Percentiles rank a stretch among this genome's conserved stretches.
phyloP scores from a whole-genome alignment of 805 yeast species.

The Nakazawaea holstii region DNA sequence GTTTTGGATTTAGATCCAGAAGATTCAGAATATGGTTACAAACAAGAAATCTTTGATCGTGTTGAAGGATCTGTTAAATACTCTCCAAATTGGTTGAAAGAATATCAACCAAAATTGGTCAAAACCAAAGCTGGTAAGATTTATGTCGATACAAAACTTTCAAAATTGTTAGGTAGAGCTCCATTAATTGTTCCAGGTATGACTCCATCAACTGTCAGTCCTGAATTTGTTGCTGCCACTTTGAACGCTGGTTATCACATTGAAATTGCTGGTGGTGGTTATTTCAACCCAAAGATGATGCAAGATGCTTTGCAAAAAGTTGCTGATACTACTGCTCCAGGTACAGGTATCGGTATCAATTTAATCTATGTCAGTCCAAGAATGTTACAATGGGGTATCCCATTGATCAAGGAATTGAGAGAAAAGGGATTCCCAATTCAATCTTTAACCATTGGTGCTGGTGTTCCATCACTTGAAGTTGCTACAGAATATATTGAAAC shows the following conservation, averaged over 20 bases:
- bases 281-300: constrained; percentile 70
- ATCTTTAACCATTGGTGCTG: constrained; percentile 97
- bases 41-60: constrained; percentile 87
- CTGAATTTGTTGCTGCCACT: constrained; percentile 91
- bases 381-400: constrained; percentile 98
- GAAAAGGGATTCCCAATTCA: constrained; percentile 93
- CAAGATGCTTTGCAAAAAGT: constrained; percentile 71
- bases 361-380: constrained; percentile 95
- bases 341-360: constrained; percentile 87
- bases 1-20: constrained; percentile 61
- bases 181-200: constrained; percentile 98
- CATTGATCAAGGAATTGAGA: constrained; percentile 84
- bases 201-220: constrained; percentile 97
- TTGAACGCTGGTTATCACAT: constrained; percentile 95
- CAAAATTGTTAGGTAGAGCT: constrained; percentile 86
- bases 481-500: constrained; percentile 94
- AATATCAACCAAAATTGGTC: constrained; percentile 80
- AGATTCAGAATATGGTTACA: constrained; percentile 89
- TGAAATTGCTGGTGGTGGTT: constrained; percentile 99
- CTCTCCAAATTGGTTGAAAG: constrained; percentile 88
- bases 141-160: constrained; percentile 90
- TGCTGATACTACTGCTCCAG: constrained; percentile 66
- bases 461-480: constrained; percentile 97
- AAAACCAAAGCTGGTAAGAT: constrained; percentile 70
- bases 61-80: constrained; percentile 60